Evolutionary conservation across 495 filamentous ascomycete genomes (phyloP), one percentile per base, ranked within the genome.

Genomic region (Hypoxylon intermedium): DNA sequence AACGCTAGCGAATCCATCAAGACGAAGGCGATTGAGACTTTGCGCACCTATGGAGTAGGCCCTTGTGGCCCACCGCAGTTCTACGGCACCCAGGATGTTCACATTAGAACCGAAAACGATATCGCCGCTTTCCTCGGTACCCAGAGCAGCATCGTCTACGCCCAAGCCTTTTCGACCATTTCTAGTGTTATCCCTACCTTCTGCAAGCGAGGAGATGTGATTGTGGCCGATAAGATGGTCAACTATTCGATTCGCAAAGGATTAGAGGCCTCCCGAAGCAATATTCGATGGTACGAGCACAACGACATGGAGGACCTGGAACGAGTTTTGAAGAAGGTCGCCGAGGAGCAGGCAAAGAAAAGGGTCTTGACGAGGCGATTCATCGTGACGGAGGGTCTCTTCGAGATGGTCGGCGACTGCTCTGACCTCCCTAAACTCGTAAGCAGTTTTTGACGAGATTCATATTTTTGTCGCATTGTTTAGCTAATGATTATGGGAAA

Each of bases 21-120:
- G 70, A 92, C 97, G 49, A 92, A 95, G 70, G 94, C 93, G 0
- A 91, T 98, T 59, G 88, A 92, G 68, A 94, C 93, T 5, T 83
- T 99, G 19, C 90, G 93, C 45, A 93, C 87, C 55, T 98, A 99
- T 67, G 94, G 94, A 36, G 95, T 98, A 30, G 94, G 94, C 16
- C 92, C 94, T 46, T 99, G 94, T 74, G 92, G 93, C 28, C 94
- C 94, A 2, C 93, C 94, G 11, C 91, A 93, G 30, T 99, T 99
- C 77, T 99, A 99, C 77, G 94, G 92, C 48, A 98, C 90, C 19
- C 95, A 99, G 70, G 94, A 99, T 76, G 92, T 99, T 15, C 95
- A 99, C 74, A 92, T 97, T 85, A 91, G 93, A 77, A 90, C 90
- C 1, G 95, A 99, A 73, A 87, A 90, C 34, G 93, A 99, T 73